Percentiles rank a stretch among this genome's conserved stretches.
Evolutionary conservation across 495 filamentous ascomycete species (phyloP).

Genomic region (Penicillium verhagenii): DNA sequence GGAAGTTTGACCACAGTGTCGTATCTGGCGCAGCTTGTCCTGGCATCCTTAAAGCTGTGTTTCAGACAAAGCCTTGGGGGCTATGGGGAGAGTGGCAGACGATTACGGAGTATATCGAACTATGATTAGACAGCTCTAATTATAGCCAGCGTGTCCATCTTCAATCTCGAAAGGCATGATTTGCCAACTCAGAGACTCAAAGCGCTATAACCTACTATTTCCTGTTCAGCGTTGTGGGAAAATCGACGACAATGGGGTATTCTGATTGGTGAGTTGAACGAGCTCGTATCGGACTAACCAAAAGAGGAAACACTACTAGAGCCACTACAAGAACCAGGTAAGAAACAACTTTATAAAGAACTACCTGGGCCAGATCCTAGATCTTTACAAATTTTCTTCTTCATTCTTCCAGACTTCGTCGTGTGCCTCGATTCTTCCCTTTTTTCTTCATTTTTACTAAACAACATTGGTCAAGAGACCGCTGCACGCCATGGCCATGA

Average conservation of each 20-base stretch:
- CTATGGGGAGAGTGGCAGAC: background rate
- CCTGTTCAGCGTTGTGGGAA: too few species aligned
- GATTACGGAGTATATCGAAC: conserved; percentile 4
- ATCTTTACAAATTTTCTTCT: background rate
- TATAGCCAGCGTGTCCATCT: background rate
- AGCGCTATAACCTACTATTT: too few species aligned
- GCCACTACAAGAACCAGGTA: too few species aligned
- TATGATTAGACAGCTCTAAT: background rate
- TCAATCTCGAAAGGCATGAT: background rate
- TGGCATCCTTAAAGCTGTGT: background rate
- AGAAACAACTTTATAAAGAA: too few species aligned
- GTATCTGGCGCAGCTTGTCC: background rate
- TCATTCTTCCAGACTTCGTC: too few species aligned
- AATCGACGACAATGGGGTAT: too few species aligned
- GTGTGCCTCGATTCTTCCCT: background rate
- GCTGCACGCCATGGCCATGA: background rate
- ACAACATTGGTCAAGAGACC: too few species aligned
- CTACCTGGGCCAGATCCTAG: background rate
- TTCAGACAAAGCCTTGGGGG: conserved; percentile 5
- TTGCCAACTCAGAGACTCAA: background rate
- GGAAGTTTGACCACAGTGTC: background rate
- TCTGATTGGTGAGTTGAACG: too few species aligned
- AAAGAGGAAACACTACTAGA: too few species aligned
- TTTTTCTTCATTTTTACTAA: too few species aligned
- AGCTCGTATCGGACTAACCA: too few species aligned